Evolutionary conservation across 495 filamentous ascomycete species (phyloP).

Genomic region (Margaritispora aquatica): DNA sequence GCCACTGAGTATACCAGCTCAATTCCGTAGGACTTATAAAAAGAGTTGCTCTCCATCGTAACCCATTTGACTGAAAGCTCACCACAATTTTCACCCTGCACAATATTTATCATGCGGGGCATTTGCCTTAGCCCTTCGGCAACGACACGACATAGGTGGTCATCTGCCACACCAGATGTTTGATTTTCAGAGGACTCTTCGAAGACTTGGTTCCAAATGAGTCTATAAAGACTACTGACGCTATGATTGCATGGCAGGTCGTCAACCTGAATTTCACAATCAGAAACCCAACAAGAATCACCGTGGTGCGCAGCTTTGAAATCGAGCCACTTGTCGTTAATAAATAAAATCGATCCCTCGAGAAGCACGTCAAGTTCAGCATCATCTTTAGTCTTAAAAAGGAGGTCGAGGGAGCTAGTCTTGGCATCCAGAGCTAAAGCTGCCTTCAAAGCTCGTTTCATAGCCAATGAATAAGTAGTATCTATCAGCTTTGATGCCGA

Average conservation of each 20-base stretch:
- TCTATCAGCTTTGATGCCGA: background rate
- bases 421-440: constrained; percentile 6
- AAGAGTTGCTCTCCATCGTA: background rate
- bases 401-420: constrained; percentile 3
- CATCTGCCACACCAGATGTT: background rate
- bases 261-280: background rate
- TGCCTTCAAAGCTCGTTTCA: constrained; percentile 6
- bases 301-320: background rate
- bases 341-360: background rate
- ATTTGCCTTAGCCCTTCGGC: constrained; percentile 13
- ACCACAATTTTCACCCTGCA: background rate
- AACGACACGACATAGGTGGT: background rate
- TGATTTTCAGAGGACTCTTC: too few species aligned
- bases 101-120: constrained; percentile 10
- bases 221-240: constrained; percentile 3
- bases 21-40: constrained; percentile 3
- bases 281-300: constrained; percentile 3
- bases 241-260: constrained; percentile 14
- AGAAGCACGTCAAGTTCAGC: constrained; percentile 15
- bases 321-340: constrained; percentile 17
- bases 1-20: constrained; percentile 6
- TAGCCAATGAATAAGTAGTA: constrained; percentile 2
- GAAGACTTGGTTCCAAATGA: constrained; percentile 5
- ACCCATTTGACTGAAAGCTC: constrained; percentile 7
- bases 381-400: constrained; percentile 6